Base-by-base conservation (phyloP, 192 early-diverging fungal genomes). In the Chytriomyces hyalinus region DNA sequence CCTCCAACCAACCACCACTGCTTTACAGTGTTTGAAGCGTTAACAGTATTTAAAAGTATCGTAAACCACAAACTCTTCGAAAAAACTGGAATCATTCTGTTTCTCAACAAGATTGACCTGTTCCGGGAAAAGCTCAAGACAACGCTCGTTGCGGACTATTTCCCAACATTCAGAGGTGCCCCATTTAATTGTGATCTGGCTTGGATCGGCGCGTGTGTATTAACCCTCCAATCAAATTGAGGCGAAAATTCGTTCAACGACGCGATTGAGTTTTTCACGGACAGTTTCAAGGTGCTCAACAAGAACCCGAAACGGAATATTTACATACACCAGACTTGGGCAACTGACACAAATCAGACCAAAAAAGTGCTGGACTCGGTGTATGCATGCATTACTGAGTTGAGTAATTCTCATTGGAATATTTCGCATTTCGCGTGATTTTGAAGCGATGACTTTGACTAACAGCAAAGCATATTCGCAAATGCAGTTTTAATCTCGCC, bases 81-180 rank as follows among this genome's bases (percentile, higher is more conserved):
- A 67, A 89, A 93, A 65, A 95, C 94, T n/a, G 93, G 92, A 6
- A 95, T 97, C 70, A 94, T 97, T 70, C 85, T 97, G 13, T 97
- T 97, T 81, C 85, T 97, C 67, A 97, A 97, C 87, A 97, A 97
- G 75, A 91, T 95, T 59, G 95, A 91, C 70, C 77, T 91, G 36
- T 83, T 91, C 61, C 84, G 86, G 63, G 71, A 82, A 28, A 91
- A 91, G 65, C 77, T 91, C 9, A 67, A 71, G 7, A 65, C 65
- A 8, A 79, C 80, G 22, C 51, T 81, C 61, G 80, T 91, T 24
- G 82, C 80, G 51, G 80, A 85, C 17, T 67, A 67, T 44, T 67
- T 67, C 44, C 66, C 66, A 26, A 46, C 17, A 15, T 67, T 67
- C 66, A 67, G 43, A n/a, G 66, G 66, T 67, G 26, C 63, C 20